Percentiles rank a stretch among this genome's conserved stretches.
Evolutionary conservation across 305 asterid species (phyloP).

Genomic region (Nicotiana rustica): DNA sequence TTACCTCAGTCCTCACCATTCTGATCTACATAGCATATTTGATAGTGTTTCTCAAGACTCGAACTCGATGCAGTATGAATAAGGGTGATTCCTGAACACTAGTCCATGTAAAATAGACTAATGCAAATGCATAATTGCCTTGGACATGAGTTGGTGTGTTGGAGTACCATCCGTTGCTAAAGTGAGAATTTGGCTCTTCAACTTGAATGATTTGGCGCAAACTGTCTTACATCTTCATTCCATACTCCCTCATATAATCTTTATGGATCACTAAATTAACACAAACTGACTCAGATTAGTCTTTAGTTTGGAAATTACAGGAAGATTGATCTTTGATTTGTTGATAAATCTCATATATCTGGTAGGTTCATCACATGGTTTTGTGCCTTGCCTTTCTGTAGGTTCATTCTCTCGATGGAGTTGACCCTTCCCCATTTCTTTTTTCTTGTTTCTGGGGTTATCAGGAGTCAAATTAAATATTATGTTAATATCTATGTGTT

Average conservation of each 20-base stretch:
- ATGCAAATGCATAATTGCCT: background rate
- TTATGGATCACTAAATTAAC: background rate
- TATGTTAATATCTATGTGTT: background rate
- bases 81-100: background rate
- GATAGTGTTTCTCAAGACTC: background rate
- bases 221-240: background rate
- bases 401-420: slow-evolving; percentile 7
- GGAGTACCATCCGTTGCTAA: background rate
- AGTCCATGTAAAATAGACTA: background rate
- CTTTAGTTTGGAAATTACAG: background rate
- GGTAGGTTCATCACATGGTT: background rate
- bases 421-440: background rate
- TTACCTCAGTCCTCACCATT: background rate
- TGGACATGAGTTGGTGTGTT: background rate
- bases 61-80: background rate
- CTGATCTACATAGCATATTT: background rate
- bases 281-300: background rate
- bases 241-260: background rate
- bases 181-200: background rate
- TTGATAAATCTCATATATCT: background rate
- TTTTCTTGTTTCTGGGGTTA: background rate
- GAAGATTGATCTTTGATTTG: background rate
- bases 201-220: background rate
- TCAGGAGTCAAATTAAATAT: background rate
- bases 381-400: background rate